Evolutionary conservation across 2,329 filamentous ascomycete species (phyloP).

Genomic region (Ceratocystis huliohia): DNA sequence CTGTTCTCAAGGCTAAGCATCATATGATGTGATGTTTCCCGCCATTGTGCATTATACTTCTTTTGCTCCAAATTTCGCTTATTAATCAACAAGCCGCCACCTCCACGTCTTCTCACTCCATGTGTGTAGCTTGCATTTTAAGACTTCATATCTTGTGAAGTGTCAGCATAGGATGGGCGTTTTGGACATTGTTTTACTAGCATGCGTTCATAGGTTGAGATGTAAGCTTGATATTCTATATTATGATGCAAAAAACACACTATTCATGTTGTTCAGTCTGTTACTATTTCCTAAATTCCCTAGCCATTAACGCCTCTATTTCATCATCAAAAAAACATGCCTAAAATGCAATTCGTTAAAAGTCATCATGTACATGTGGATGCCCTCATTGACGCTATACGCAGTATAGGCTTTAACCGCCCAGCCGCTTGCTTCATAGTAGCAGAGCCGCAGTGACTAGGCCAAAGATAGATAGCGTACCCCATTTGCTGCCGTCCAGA

Average conservation of each 20-base stretch:
- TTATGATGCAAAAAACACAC: neutral
- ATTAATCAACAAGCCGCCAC: too few species aligned
- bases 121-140: too few species aligned
- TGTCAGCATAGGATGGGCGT: too few species aligned
- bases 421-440: neutral
- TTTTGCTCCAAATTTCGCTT: too few species aligned
- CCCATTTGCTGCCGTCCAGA: neutral
- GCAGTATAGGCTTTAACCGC: too few species aligned
- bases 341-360: neutral
- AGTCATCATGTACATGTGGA: neutral
- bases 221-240: neutral
- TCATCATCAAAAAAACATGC: neutral
- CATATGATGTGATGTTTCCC: too few species aligned
- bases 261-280: neutral
- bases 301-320: neutral
- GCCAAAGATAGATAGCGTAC: slow-evolving; percentile 8
- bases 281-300: neutral
- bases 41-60: too few species aligned
- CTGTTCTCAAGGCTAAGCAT: too few species aligned
- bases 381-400: neutral
- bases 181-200: neutral
- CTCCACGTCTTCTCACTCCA: too few species aligned
- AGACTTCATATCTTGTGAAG: too few species aligned
- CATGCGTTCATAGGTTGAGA: neutral
- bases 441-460: slow-evolving; percentile 1